Conservation (phyloP, 2,329 filamentous ascomycete species). For the Fusarium lyarnte region DNA sequence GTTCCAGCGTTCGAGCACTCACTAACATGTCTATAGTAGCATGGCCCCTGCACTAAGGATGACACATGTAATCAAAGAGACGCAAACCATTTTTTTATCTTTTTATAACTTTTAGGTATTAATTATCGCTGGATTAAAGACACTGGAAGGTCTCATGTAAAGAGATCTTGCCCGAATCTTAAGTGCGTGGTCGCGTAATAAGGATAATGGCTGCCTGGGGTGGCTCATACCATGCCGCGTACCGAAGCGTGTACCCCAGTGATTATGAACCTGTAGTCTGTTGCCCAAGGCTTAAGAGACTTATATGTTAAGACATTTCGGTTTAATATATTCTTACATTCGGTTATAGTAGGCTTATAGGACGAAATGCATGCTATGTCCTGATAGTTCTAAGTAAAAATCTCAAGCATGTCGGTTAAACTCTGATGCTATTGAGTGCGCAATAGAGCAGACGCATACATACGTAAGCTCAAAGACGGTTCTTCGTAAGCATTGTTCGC, state of each 20-base stretch:
- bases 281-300: neutral
- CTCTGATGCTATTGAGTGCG: neutral
- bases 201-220: neutral
- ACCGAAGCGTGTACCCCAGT: neutral
- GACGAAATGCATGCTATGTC: no score
- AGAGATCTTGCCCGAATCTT: no score
- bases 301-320: neutral
- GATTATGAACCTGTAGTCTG: no score
- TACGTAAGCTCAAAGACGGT: neutral
- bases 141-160: no score
- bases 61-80: neutral
- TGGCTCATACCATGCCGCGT: neutral
- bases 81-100: neutral
- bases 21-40: neutral
- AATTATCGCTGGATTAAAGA: neutral
- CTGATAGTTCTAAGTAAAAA: fast-evolving
- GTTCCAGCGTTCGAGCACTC: neutral
- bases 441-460: neutral
- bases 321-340: no score
- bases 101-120: neutral
- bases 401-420: no score
- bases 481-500: neutral
- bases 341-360: neutral
- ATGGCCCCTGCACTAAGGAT: neutral
- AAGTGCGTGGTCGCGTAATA: neutral